Percentiles rank a stretch among this genome's conserved stretches.
These are phyloP conservation scores for Diaporthe humulicola DNA, from an alignment of 2,329 filamentous ascomycete genomes.

Conservation along the genomic window DNA sequence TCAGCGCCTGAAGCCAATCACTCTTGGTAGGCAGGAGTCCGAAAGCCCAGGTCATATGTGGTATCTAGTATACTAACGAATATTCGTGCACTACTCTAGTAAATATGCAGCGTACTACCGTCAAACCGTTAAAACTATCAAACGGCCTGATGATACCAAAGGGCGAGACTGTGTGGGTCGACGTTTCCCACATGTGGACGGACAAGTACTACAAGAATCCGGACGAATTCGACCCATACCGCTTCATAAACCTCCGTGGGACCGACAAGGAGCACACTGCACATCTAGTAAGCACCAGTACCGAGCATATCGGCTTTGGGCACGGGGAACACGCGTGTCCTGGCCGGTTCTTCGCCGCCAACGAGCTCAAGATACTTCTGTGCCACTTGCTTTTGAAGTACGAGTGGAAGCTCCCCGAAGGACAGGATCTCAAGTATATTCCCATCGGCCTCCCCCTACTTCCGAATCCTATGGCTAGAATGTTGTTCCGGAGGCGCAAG, in stretches of 20 bases:
- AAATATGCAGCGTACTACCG: constrained; percentile 28
- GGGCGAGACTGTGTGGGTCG: constrained; percentile 40
- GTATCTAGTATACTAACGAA: neutral
- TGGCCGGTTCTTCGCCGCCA: constrained; percentile 57
- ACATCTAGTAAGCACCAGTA: constrained; percentile 52
- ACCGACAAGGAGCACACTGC: constrained; percentile 44
- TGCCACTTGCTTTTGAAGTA: constrained; percentile 49
- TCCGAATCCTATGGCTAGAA: constrained; percentile 21
- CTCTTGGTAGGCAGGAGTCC: neutral
- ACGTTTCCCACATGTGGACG: constrained; percentile 35
- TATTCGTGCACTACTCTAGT: neutral
- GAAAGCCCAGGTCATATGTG: neutral
- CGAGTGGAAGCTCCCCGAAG: constrained; percentile 43
- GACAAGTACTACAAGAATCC: constrained; percentile 44
- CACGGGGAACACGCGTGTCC: constrained; percentile 58
- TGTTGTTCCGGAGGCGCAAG: constrained; percentile 34
- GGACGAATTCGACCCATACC: constrained; percentile 45
- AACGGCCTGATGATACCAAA: constrained; percentile 44
- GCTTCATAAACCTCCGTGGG: constrained; percentile 47
- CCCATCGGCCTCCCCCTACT: constrained; percentile 31
- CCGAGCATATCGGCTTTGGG: constrained; percentile 53
- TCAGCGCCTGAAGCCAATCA: constrained; percentile 45
- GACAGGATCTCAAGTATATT: constrained; percentile 23
- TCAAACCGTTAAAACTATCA: constrained; percentile 38
- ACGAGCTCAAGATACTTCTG: constrained; percentile 55